phyloP scores from a whole-genome alignment of 2,329 filamentous ascomycete genomes.

The Claviceps monticola region DNA sequence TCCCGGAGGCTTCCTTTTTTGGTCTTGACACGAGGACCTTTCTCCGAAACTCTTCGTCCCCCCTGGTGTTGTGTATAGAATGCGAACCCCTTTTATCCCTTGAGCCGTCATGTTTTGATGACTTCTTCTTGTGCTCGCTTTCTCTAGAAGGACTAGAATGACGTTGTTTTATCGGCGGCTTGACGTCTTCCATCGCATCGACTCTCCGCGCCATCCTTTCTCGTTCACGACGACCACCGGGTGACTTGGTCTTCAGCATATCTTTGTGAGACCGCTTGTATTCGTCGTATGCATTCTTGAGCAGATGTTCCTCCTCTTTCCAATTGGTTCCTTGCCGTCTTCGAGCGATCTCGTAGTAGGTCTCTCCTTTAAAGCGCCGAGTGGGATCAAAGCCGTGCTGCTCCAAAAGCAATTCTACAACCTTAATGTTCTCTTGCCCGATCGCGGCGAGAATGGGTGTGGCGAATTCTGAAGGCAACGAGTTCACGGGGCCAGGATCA shows the following conservation, averaged over 20 bases:
- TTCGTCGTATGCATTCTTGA: constrained; percentile 63
- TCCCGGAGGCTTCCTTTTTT: constrained; percentile 39
- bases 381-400: constrained; percentile 74
- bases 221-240: constrained; percentile 27
- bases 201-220: constrained; percentile 26
- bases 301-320: constrained; percentile 71
- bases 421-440: constrained; percentile 72
- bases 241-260: constrained; percentile 34
- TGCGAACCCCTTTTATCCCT: constrained; percentile 35
- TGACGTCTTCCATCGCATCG: constrained; percentile 31
- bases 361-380: constrained; percentile 58
- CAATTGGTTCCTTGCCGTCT: constrained; percentile 75
- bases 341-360: constrained; percentile 78
- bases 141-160: constrained; percentile 36
- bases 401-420: constrained; percentile 66
- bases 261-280: constrained; percentile 41
- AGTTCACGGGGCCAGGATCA: constrained; percentile 53
- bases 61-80: constrained; percentile 25
- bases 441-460: constrained; percentile 93
- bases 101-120: constrained; percentile 26
- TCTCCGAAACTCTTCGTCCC: constrained; percentile 36
- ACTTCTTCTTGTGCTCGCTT: constrained; percentile 30
- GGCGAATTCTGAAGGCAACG: constrained; percentile 54
- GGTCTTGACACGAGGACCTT: constrained; percentile 35
- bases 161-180: constrained; percentile 28